Percentiles rank a stretch among this genome's conserved stretches.
Conservation (phyloP, 1,284 basidiomycete genomes). For the Apiotrichum veenhuisii region DNA sequence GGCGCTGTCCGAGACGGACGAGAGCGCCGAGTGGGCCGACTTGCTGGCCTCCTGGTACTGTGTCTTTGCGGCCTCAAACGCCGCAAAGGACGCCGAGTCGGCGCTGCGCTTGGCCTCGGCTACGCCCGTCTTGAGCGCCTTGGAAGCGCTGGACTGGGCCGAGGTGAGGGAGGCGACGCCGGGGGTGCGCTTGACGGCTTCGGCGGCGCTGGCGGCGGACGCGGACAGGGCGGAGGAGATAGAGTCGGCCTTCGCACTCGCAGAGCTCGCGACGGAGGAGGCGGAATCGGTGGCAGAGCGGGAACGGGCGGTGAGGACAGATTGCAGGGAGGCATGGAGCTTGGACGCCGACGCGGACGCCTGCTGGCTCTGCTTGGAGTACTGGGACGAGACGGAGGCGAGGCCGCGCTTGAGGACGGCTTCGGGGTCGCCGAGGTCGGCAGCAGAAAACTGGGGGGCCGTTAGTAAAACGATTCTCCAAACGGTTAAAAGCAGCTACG, state of each 20-base stretch:
- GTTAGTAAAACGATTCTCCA: no score
- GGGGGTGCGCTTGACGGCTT: conserved; percentile 35
- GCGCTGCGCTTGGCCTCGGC: conserved; percentile 48
- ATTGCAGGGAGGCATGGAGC: conserved; percentile 25
- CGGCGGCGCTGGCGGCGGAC: conserved; percentile 37
- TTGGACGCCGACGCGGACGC: not conserved
- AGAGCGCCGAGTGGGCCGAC: conserved; percentile 33
- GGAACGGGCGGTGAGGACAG: conserved; percentile 37
- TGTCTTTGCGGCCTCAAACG: conserved; percentile 48
- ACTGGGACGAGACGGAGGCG: conserved; percentile 37
- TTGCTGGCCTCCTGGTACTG: conserved; percentile 29
- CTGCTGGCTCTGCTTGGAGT: conserved; percentile 10
- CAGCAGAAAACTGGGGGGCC: no score
- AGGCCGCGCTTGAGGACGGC: conserved; percentile 27
- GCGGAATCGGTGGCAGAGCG: conserved; percentile 18
- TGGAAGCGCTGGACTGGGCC: conserved; percentile 41
- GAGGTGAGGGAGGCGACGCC: conserved; percentile 34
- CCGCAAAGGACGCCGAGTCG: conserved; percentile 36
- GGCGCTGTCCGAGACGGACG: conserved; percentile 35
- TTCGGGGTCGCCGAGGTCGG: no score
- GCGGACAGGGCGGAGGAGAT: conserved; percentile 29
- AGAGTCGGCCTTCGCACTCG: conserved; percentile 24
- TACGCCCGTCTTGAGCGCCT: conserved; percentile 37
- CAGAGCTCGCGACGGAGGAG: not conserved
- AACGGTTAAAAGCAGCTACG: no score